Base-by-base conservation (phyloP, 1,284 basidiomycete species). In the Cystobasidium pallidum region DNA sequence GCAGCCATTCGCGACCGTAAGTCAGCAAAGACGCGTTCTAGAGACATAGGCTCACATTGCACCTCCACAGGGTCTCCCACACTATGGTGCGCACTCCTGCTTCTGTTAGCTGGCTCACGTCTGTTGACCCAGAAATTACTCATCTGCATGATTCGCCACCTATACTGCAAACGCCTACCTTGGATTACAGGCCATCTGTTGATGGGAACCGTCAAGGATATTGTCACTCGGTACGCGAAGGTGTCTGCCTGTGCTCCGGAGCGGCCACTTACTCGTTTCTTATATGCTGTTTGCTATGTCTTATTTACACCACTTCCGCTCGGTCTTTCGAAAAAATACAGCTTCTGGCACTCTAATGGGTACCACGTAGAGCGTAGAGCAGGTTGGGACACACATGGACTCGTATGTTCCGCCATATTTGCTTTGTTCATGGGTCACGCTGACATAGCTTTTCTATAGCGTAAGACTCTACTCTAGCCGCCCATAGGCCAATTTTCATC, bases 281-380 rank as follows among this genome's bases (percentile, higher is more conserved):
- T n/a, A n/a, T n/a, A n/a, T n/a, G n/a, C n/a, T n/a, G n/a, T n/a
- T n/a, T n/a, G n/a, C n/a, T n/a, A n/a, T n/a, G n/a, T n/a, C n/a
- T n/a, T n/a, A n/a, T n/a, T n/a, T n/a, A n/a, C n/a, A n/a, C n/a
- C n/a, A n/a, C n/a, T n/a, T n/a, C n/a, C n/a, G n/a, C n/a, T n/a
- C n/a, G n/a, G n/a, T n/a, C n/a, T n/a, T n/a, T 17, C n/a, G 45
- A 47, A 47, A 36, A 15, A 10, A 26, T 24, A 39, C 21, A 64
- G 62, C 43, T 64, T 83, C 76, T 95, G 95, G 2, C 89, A 92
- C 81, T 89, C 92, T 47, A 95, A 91, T 64, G 96, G 96, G 13
- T 89, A 89, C 83, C 91, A 98, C 80, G 96, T 99, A 77, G 88
- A 90, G 75, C 90, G 96, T 74, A 88, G 96, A 66, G 99, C 99